Conservation (phyloP, 2,329 filamentous ascomycete species). For the Xenosphaeropsis pyriputrescens region DNA sequence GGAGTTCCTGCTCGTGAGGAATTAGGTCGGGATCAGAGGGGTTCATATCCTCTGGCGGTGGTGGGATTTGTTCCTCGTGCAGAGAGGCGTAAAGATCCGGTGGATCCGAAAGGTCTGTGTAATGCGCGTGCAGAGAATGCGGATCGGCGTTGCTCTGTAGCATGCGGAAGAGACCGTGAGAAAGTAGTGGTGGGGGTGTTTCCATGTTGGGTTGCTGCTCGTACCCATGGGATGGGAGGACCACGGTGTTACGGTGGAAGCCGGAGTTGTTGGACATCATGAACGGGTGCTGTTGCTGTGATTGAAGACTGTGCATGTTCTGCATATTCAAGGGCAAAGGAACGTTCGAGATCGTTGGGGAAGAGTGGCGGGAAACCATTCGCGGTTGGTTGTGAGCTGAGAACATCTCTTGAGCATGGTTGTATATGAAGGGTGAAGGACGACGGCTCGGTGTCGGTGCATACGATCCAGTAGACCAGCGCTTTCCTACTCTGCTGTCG, state of each 20-base stretch:
- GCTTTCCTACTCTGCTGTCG: conserved; percentile 51
- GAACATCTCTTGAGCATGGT: conserved; percentile 44
- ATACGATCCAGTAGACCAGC: conserved; percentile 68
- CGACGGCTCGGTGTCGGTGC: conserved; percentile 39
- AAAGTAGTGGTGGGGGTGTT: conserved; percentile 45
- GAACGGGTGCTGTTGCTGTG: conserved; percentile 40
- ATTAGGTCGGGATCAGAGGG: conserved; percentile 60
- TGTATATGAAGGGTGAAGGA: conserved; percentile 46
- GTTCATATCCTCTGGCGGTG: conserved; percentile 71
- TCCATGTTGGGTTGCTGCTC: conserved; percentile 34
- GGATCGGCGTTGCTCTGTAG: conserved; percentile 62
- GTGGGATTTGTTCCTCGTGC: conserved; percentile 57
- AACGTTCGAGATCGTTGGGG: conserved; percentile 24
- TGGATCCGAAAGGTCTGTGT: conserved; percentile 59
- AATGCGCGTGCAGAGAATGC: conserved; percentile 52
- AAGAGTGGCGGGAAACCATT: conserved; percentile 37
- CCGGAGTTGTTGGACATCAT: conserved; percentile 34
- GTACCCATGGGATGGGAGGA: conserved; percentile 34
- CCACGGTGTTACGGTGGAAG: conserved; percentile 41
- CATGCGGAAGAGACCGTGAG: conserved; percentile 59
- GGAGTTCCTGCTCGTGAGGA: conserved; percentile 64
- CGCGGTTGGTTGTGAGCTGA: conserved; percentile 32
- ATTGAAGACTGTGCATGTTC: conserved; percentile 35
- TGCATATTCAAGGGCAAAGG: conserved; percentile 30
- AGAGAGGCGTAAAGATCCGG: conserved; percentile 66